Percentiles rank a stretch among this genome's conserved stretches.
Conservation (phyloP, 345 rosid species). For the Gossypium mustelinum region DNA sequence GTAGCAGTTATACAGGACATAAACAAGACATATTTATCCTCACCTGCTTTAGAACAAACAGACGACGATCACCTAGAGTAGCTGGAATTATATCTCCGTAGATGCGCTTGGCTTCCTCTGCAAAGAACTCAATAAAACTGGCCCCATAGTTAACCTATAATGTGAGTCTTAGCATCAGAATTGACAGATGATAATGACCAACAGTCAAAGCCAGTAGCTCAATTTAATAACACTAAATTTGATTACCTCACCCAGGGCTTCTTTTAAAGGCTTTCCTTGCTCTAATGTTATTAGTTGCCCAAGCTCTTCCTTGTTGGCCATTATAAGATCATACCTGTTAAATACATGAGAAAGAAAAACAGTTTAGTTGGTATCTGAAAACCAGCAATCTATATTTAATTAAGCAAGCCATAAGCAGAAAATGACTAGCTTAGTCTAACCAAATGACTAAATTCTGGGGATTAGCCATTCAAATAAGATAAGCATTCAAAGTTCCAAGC, state of each 20-base stretch:
- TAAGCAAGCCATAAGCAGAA: too few relatives aligned
- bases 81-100: conserved; percentile 95
- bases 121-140: conserved; percentile 80
- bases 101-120: conserved; percentile 92
- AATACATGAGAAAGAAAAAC: conserved; percentile 22
- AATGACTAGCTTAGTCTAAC: background rate
- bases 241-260: conserved; percentile 88
- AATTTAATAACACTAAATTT: conserved; percentile 18
- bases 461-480: conserved; percentile 3
- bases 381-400: background rate
- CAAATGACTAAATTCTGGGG: background rate
- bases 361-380: background rate
- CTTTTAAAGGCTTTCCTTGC: conserved; percentile 94
- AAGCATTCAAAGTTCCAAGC: conserved; percentile 1
- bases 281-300: conserved; percentile 91
- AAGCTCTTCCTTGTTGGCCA: conserved; percentile 85
- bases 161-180: conserved; percentile 20
- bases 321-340: conserved; percentile 72
- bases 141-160: conserved; percentile 86
- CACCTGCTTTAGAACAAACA: conserved; percentile 89
- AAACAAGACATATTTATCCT: conserved; percentile 7
- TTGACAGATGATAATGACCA: background rate
- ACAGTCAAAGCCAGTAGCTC: conserved; percentile 21
- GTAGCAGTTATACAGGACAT: background rate
- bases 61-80: conserved; percentile 67